Base-by-base conservation (phyloP, 345 rosid genomes). In the Citrus reticulata region DNA sequence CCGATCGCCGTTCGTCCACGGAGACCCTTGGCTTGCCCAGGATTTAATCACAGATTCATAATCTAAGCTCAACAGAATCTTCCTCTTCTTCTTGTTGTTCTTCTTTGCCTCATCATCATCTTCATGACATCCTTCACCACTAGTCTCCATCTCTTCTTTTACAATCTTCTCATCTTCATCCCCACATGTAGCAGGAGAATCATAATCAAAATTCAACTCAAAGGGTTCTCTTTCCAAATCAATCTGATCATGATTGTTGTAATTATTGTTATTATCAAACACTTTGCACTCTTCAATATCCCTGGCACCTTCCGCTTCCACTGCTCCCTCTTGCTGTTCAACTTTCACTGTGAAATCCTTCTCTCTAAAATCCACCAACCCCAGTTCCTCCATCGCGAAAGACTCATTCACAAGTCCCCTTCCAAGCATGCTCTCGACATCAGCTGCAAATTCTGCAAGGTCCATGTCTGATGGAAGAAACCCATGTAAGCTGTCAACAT, bases 361-460 rank as follows among this genome's bases (percentile, higher is more conserved):
- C 34, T 85, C 84, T 70, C 82, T 77, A 61, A 85, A 80, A 70
- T 85, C 90, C 30, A 20, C 51, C 35, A 96, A 78, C 70, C 94
- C 97, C 76, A 93, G 80, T 24, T 88, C 95, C 73, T 89, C 95
- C 88, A 95, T 93, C n/a, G 87, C 87, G 57, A 86, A 91, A 1
- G 91, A 84, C 81, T 94, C 92, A 1, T 83, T 84, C 35, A 90
- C 95, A 34, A 93, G 87, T 9, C 92, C 95, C 55, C 84, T 88
- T 9, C 99, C 98, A 1, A 96, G 90, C 81, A 96, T 81, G 77
- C 81, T 91, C 87, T 96, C 97, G 55, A 96, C 96, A 72, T 92
- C 93, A 9, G 98, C 98, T 11, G 96, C 92, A 66, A 95, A 96
- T 74, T 92, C 95, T 2, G 90, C 99, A 9, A 94, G 91, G 58